phyloP scores from a whole-genome alignment of 2,329 filamentous ascomycete species.

The Trichoderma sp. region DNA sequence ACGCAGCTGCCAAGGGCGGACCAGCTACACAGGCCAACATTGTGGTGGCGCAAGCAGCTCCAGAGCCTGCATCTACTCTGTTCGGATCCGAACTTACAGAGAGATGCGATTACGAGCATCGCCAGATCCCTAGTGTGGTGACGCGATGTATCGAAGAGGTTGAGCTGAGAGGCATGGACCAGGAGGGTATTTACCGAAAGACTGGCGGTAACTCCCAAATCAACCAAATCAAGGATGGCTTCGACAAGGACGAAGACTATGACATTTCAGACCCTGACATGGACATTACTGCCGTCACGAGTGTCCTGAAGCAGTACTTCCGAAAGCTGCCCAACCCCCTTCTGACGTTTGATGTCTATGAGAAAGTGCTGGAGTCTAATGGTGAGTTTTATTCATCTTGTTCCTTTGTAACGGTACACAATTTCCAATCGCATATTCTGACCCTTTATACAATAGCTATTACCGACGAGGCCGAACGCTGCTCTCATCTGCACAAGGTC shows the following conservation, averaged over 20 bases:
- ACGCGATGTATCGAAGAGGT: slow-evolving; percentile 96
- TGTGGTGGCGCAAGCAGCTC: slow-evolving; percentile 39
- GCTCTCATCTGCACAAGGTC: slow-evolving; percentile 67
- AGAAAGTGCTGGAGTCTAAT: slow-evolving; percentile 77
- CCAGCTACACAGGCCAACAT: slow-evolving; percentile 29
- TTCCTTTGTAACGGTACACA: neutral
- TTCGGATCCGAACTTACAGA: slow-evolving; percentile 89
- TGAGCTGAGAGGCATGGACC: slow-evolving; percentile 91
- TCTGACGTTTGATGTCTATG: slow-evolving; percentile 90
- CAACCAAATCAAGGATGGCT: slow-evolving; percentile 85
- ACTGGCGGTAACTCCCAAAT: slow-evolving; percentile 90
- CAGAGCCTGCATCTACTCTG: slow-evolving; percentile 59
- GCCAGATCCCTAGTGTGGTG: slow-evolving; percentile 85
- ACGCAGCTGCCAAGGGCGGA: slow-evolving; percentile 50
- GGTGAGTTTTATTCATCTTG: slow-evolving; percentile 47
- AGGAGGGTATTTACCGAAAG: slow-evolving; percentile 97
- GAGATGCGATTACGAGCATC: slow-evolving; percentile 82
- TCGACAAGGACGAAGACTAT: slow-evolving; percentile 80
- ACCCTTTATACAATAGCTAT: slow-evolving; percentile 51
- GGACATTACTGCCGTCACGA: slow-evolving; percentile 95
- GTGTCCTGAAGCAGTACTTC: slow-evolving; percentile 96
- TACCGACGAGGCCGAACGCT: slow-evolving; percentile 63
- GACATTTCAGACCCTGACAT: slow-evolving; percentile 92
- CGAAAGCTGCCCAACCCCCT: slow-evolving; percentile 85
- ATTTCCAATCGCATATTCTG: neutral